These are phyloP conservation scores for Acanthamoeba castellanii DNA, from an alignment of 208 protist genomes.

Conservation along the genomic window DNA sequence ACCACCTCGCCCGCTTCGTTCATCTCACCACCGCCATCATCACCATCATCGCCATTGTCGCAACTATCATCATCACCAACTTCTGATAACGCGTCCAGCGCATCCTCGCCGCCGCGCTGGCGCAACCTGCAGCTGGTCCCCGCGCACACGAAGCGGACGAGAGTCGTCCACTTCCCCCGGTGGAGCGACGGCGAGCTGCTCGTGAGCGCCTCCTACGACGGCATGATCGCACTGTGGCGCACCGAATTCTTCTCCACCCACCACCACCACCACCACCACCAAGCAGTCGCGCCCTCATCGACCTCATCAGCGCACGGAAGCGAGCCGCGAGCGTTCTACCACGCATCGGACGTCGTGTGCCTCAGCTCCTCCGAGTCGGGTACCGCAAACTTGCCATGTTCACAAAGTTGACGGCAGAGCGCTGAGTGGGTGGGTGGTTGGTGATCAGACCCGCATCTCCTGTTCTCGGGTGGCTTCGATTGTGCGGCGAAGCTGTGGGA, in stretches of 20 bases:
- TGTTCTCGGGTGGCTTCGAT: background rate
- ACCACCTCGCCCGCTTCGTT: background rate
- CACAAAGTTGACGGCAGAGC: too few species aligned
- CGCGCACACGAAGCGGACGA: background rate
- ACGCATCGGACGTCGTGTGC: background rate
- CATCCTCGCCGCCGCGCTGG: background rate
- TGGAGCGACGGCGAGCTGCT: constrained; percentile 41
- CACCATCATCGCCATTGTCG: too few species aligned
- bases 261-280: too few species aligned
- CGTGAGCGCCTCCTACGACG: constrained; percentile 69
- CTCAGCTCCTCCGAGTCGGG: background rate
- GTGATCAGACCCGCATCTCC: background rate
- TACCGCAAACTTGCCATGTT: background rate
- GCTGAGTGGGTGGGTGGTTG: background rate
- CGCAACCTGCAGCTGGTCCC: background rate
- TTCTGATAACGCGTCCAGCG: background rate
- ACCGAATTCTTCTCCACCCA: background rate
- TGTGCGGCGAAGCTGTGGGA: background rate
- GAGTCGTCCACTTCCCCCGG: constrained; percentile 6
- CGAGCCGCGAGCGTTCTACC: background rate
- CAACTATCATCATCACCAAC: background rate
- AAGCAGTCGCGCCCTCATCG: too few species aligned
- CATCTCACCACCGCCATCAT: background rate
- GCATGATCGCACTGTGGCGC: constrained; percentile 79
- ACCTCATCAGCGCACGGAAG: background rate